Evolutionary conservation across 2,329 filamentous ascomycete genomes (phyloP).

Genomic region (Calonectria henricotiae): DNA sequence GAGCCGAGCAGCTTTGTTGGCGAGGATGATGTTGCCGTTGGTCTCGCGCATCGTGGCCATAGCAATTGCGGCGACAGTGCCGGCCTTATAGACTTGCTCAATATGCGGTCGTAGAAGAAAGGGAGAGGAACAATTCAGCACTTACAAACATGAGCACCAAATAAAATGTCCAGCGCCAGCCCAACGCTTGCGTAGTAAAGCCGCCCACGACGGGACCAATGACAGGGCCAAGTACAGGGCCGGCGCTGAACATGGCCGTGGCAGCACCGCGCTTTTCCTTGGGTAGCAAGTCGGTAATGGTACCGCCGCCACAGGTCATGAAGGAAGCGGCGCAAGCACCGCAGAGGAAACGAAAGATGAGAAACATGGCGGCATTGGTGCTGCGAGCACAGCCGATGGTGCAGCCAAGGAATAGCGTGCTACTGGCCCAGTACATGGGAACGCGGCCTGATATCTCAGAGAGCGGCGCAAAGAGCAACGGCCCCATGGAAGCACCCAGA

Average conservation of each 20-base stretch:
- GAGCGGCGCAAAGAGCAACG: conserved; percentile 42
- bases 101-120: not conserved
- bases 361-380: conserved; percentile 39
- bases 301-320: conserved; percentile 43
- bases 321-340: conserved; percentile 44
- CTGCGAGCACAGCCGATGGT: conserved; percentile 42
- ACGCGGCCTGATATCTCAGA: conserved; percentile 32
- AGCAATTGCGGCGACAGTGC: conserved; percentile 9
- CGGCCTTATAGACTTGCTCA: not conserved
- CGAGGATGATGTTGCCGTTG: conserved; percentile 34
- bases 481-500: conserved; percentile 40
- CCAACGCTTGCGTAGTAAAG: conserved; percentile 64
- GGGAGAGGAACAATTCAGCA: no score
- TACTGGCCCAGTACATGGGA: conserved; percentile 38
- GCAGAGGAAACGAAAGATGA: conserved; percentile 39
- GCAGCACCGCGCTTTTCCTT: conserved; percentile 68
- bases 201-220: conserved; percentile 60
- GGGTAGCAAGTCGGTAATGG: conserved; percentile 40
- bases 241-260: conserved; percentile 75
- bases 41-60: conserved; percentile 53
- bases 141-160: not conserved
- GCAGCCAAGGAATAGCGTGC: conserved; percentile 33
- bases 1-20: conserved; percentile 20
- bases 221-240: conserved; percentile 71
- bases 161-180: conserved; percentile 66